These are phyloP conservation scores for Mucor velutinosus DNA, from an alignment of 371 early-diverging fungal genomes.

Conservation along the genomic window DNA sequence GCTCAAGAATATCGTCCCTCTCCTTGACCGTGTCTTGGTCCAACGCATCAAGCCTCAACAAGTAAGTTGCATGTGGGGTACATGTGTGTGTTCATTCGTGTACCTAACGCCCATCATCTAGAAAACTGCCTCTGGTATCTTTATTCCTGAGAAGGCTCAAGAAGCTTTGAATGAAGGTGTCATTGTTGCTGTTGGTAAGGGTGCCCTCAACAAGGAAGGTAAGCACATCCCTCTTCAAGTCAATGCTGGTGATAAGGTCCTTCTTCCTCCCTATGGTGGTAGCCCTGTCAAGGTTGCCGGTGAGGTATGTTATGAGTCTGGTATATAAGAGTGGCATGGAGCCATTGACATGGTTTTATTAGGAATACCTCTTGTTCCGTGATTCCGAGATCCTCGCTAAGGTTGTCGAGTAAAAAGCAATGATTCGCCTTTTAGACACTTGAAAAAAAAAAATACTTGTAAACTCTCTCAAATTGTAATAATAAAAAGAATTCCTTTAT, in stretches of 20 bases:
- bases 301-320: constrained; percentile 58
- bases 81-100: background rate
- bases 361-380: constrained; percentile 81
- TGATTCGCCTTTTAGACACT: background rate
- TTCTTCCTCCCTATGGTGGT: constrained; percentile 96
- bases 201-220: constrained; percentile 87
- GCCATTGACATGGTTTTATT: constrained; percentile 2
- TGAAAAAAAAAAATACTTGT: background rate
- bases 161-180: constrained; percentile 93
- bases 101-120: constrained; percentile 25
- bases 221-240: constrained; percentile 79
- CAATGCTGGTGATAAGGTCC: constrained; percentile 90
- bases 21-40: constrained; percentile 96
- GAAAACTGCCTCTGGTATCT: constrained; percentile 95
- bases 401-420: constrained; percentile 52
- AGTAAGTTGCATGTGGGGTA: constrained; percentile 49
- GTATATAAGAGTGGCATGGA: background rate
- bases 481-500: constrained; percentile 1
- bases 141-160: constrained; percentile 97
- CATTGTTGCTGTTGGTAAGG: constrained; percentile 95
- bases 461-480: constrained; percentile 1
- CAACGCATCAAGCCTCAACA: constrained; percentile 95
- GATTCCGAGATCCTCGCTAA: constrained; percentile 95
- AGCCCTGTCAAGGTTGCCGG: constrained; percentile 86
- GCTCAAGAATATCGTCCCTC: constrained; percentile 64